Evolutionary conservation across 140 eudicot species (phyloP).

Genomic region (Anethum foeniculum): DNA sequence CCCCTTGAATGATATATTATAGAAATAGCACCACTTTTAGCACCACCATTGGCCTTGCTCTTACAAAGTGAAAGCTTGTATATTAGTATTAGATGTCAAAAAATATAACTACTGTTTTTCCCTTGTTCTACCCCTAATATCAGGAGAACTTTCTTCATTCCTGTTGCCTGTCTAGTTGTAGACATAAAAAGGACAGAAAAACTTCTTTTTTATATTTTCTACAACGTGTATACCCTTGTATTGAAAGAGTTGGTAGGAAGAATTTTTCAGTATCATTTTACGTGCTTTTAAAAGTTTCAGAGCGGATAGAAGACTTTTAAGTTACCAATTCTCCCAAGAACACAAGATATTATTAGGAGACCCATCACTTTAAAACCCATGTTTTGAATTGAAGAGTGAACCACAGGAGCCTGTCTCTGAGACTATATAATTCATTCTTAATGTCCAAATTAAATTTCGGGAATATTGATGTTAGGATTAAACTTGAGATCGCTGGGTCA

Average conservation of each 20-base stretch:
- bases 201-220: neutral
- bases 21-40: no score
- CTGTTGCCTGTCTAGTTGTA: neutral
- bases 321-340: neutral
- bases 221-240: neutral
- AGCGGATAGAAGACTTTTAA: neutral
- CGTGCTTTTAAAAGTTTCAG: neutral
- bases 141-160: neutral
- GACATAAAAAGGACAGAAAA: neutral
- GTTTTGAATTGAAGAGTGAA: neutral
- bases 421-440: neutral
- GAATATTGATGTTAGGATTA: neutral
- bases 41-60: no score
- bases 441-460: neutral
- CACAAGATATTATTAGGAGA: neutral
- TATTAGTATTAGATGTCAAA: neutral
- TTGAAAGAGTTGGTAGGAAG: neutral
- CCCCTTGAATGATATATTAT: no score
- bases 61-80: neutral
- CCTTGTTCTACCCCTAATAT: neutral
- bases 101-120: neutral
- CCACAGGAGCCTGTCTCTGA: neutral
- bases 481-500: neutral
- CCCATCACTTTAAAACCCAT: neutral
- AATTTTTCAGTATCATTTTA: neutral